Evolutionary conservation across 2,329 filamentous ascomycete genomes (phyloP).

Genomic region (Pyricularia pennisetigena): DNA sequence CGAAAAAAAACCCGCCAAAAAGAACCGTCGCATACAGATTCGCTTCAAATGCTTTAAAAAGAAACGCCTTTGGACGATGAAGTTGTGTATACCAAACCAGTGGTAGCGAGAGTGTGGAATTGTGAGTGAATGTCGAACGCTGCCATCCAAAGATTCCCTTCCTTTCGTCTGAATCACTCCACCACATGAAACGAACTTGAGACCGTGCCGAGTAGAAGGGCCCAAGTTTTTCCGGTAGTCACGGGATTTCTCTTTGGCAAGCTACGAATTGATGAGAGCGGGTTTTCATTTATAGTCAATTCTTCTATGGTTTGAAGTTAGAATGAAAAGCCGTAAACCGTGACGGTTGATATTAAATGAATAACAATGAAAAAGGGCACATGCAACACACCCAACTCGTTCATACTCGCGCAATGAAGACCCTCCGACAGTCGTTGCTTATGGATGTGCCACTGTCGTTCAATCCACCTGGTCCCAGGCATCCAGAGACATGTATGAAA

Average conservation of each 20-base stretch:
- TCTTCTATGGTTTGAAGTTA: background rate
- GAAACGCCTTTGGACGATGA: background rate
- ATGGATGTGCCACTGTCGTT: background rate
- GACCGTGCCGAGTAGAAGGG: conserved; percentile 7
- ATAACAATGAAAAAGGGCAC: background rate
- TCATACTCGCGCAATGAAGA: background rate
- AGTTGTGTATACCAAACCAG: background rate
- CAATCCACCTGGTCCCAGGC: background rate
- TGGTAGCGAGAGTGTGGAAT: background rate
- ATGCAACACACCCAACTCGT: background rate
- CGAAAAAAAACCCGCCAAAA: background rate
- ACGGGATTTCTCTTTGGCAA: background rate
- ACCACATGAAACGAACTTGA: conserved; percentile 14
- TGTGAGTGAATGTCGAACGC: background rate
- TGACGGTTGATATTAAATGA: background rate
- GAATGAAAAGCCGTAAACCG: background rate
- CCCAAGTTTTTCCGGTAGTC: background rate
- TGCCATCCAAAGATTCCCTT: background rate
- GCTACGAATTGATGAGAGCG: background rate
- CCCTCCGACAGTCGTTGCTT: background rate
- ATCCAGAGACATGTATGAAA: background rate
- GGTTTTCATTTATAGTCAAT: background rate
- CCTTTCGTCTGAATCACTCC: background rate
- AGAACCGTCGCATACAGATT: background rate
- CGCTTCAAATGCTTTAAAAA: background rate